These are phyloP conservation scores for Thermomyces lanuginosus DNA, from an alignment of 2,329 filamentous ascomycete species.

Conservation along the genomic window DNA sequence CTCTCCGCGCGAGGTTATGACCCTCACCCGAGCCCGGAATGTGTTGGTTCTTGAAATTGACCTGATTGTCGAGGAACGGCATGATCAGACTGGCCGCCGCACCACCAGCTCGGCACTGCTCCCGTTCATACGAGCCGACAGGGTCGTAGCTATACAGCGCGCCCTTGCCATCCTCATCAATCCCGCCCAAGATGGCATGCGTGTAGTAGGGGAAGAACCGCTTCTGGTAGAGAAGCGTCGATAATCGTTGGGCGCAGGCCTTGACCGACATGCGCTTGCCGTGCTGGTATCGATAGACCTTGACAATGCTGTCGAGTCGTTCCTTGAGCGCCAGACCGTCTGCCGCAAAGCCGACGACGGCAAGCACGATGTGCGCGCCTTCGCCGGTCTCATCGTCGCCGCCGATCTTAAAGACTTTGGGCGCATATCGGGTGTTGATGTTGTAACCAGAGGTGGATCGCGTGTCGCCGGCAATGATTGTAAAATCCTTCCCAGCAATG, in stretches of 20 bases:
- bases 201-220: constrained; percentile 99
- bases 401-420: constrained; percentile 95
- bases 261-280: constrained; percentile 90
- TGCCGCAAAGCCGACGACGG: constrained; percentile 88
- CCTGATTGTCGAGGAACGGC: constrained; percentile 98
- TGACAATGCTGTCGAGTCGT: constrained; percentile 83
- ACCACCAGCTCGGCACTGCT: constrained; percentile 86
- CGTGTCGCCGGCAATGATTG: constrained; percentile 93
- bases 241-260: constrained; percentile 85
- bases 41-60: constrained; percentile 99
- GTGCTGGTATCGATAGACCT: constrained; percentile 98
- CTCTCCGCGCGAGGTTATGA: constrained; percentile 51
- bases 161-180: constrained; percentile 88
- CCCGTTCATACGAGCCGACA: constrained; percentile 91
- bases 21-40: constrained; percentile 71
- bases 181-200: constrained; percentile 77
- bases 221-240: constrained; percentile 91
- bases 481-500: constrained; percentile 85
- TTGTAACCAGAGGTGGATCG: constrained; percentile 91
- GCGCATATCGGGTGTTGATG: constrained; percentile 92
- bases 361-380: constrained; percentile 73
- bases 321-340: constrained; percentile 90
- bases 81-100: constrained; percentile 91
- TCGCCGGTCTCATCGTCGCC: constrained; percentile 73
- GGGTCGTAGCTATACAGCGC: constrained; percentile 96